Conservation (phyloP, 75 land plant genomes). For the Pinus albicaulis region DNA sequence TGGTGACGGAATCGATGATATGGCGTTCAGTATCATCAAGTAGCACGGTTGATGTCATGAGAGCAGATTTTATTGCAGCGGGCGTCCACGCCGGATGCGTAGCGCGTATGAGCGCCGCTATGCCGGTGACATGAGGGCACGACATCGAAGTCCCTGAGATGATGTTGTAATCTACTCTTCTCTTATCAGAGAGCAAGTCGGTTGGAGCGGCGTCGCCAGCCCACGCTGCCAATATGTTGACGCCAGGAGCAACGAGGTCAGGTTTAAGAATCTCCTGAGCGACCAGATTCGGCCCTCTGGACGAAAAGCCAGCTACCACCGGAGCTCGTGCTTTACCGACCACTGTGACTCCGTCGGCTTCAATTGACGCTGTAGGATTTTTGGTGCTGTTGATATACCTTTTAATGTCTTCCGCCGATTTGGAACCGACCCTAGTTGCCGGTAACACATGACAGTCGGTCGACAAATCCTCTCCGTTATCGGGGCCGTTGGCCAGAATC, state of each 20-base stretch:
- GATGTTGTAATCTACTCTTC: constrained; percentile 37
- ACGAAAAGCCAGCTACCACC: constrained; percentile 34
- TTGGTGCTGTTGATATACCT: constrained; percentile 16
- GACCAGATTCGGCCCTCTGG: constrained; percentile 24
- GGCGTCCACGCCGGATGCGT: constrained; percentile 43
- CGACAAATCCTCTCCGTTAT: constrained; percentile 41
- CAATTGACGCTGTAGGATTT: constrained; percentile 37
- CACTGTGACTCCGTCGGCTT: constrained; percentile 48
- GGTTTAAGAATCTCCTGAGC: constrained; percentile 39
- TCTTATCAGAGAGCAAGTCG: neutral
- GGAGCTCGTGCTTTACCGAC: constrained; percentile 41
- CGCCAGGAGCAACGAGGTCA: constrained; percentile 44
- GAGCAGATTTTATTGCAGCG: constrained; percentile 53
- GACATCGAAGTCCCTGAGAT: constrained; percentile 67
- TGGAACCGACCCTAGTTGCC: constrained; percentile 17
- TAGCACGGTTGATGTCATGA: constrained; percentile 52
- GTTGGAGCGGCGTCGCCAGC: constrained; percentile 15
- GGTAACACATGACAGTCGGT: constrained; percentile 35
- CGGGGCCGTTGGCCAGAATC: constrained; percentile 45
- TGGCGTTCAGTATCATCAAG: constrained; percentile 33
- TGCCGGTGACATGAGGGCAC: constrained; percentile 60
- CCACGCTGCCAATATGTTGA: constrained; percentile 48
- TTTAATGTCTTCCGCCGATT: constrained; percentile 8
- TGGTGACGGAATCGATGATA: constrained; percentile 49
- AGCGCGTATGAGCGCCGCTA: constrained; percentile 46